Base-by-base conservation (phyloP, 1,284 basidiomycete species). In the Erythrobasidium hasegawianum region DNA sequence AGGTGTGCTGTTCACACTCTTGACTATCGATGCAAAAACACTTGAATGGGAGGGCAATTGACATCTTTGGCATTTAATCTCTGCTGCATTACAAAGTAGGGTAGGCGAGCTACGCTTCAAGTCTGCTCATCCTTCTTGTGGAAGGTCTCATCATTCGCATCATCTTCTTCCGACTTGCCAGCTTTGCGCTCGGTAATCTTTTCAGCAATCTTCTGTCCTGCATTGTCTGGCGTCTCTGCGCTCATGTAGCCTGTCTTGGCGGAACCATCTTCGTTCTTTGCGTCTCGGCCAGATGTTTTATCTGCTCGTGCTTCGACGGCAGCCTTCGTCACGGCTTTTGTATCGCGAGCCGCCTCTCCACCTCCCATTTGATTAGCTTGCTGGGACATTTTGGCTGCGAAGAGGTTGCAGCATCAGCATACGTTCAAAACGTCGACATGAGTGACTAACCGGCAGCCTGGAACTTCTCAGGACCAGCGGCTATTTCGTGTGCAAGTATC, bases 281-380 rank as follows among this genome's bases (percentile, higher is more conserved):
- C n/a, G 4, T 8, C 45, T 4, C 22, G 45, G 3, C 50, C 22
- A 26, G 7, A 10, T 3, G 7, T 8, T 20, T 53, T 53, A 20
- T 53, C 43, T n/a, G 43, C 16, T 47, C 43, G 43, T 47, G 43
- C 43, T 8, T 47, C 43, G 43, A 47, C 16, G 22, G 43, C 43
- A 18, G 43, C 43, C 22, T 47, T 54, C 20, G 54, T 58, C 4
- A 65, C 38, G 33, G 62, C 62, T 27, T 65, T 65, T 8, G 56
- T 49, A 18, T 65, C 45, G 2, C 56, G 41, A 7, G 62, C 62
- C 27, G 55, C 62, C 27, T 57, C 62, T 40, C 62, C 62, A 33
- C 62, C 62, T 10, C 55, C 62, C 41, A 43, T 49, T 20, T 65
- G 53, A 26, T 65, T 65, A 22, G 56, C 55, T 18, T 57, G 55